Conservation (phyloP, 192 early-diverging fungal species). For the Entomortierella chlamydospora region DNA sequence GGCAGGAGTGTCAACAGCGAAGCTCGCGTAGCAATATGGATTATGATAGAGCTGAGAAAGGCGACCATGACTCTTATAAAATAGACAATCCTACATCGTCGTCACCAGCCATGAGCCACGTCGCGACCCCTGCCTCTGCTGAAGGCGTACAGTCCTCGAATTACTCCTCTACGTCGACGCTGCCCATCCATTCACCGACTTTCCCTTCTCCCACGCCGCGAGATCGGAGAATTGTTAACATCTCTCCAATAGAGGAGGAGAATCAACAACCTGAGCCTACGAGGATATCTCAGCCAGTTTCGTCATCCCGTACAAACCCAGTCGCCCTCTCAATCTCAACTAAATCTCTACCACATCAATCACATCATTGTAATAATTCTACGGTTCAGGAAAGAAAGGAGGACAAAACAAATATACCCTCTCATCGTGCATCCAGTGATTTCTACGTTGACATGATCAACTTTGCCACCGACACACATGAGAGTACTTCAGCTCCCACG, state of each 20-base stretch:
- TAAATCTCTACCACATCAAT: not conserved
- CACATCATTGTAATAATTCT: not conserved
- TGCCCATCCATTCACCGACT: constrained; percentile 10
- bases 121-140: no score
- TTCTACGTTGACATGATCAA: constrained; percentile 30
- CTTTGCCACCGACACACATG: not conserved
- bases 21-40: not conserved
- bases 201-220: constrained; percentile 14
- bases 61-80: not conserved
- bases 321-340: not conserved
- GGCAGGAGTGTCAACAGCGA: not conserved
- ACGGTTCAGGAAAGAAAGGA: not conserved
- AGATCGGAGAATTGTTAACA: not conserved
- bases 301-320: not conserved
- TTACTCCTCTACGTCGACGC: not conserved
- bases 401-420: not conserved
- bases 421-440: not conserved
- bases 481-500: not conserved
- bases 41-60: not conserved
- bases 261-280: no score
- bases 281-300: not conserved
- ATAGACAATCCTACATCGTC: not conserved
- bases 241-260: no score
- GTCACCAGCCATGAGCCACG: not conserved
- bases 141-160: not conserved